A percentile compares a stretch with the other conserved stretches of the same genome.
Conservation (phyloP, 2,329 filamentous ascomycete species). For the Macrophomina tecta region DNA sequence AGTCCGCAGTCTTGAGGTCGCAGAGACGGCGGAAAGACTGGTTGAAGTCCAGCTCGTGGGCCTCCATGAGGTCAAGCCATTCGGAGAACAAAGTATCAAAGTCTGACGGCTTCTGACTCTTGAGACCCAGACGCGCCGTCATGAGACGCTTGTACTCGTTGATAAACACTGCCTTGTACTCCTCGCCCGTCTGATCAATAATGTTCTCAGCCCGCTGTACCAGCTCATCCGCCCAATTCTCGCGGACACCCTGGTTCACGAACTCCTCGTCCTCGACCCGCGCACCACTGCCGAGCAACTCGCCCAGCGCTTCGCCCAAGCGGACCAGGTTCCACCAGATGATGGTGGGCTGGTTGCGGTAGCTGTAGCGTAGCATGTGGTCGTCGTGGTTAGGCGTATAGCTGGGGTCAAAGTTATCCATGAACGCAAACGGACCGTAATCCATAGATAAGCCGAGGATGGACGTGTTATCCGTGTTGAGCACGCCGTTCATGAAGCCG, state of each 20-base stretch:
- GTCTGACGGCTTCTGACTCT: conserved; percentile 71
- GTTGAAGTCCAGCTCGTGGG: conserved; percentile 87
- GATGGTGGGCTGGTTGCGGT: conserved; percentile 91
- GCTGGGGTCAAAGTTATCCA: conserved; percentile 92
- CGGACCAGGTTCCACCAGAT: conserved; percentile 99
- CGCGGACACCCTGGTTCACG: conserved; percentile 71
- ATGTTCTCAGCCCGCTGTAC: conserved; percentile 81
- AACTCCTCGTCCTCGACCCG: conserved; percentile 76
- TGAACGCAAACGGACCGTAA: conserved; percentile 95
- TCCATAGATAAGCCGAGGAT: conserved; percentile 88
- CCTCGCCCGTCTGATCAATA: conserved; percentile 80
- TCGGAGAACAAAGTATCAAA: conserved; percentile 84
- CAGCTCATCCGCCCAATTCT: conserved; percentile 72
- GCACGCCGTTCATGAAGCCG: conserved; percentile 98
- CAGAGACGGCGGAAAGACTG: conserved; percentile 88
- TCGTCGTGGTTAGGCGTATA: conserved; percentile 99
- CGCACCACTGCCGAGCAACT: conserved; percentile 79
- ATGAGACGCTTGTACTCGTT: conserved; percentile 89
- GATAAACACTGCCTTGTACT: conserved; percentile 87
- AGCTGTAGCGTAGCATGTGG: conserved; percentile 82
- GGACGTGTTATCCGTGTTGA: conserved; percentile 98
- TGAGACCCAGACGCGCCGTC: conserved; percentile 78
- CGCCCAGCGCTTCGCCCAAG: conserved; percentile 85
- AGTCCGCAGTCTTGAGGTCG: conserved; percentile 63
- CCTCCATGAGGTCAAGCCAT: conserved; percentile 79